Evolutionary conservation across 306 rosid species (phyloP), one percentile per base, ranked within the genome.

Genomic region (Cucurbita maxima): DNA sequence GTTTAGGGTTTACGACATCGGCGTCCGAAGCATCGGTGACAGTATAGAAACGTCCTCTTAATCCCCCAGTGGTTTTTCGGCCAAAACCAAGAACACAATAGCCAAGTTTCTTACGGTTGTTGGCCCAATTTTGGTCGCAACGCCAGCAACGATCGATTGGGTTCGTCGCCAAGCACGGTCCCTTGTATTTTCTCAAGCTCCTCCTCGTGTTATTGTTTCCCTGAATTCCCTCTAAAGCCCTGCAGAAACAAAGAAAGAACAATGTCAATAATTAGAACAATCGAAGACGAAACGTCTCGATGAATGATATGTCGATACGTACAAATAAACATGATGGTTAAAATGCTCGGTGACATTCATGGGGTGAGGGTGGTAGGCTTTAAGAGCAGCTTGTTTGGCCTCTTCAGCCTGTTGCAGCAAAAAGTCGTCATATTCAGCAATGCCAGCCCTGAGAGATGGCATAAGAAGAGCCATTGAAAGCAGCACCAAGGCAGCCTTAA

Each of bases 141-240:
- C 96, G 71, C 98, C 97, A 94, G 81, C 98, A 94, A 61, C 89
- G 77, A 70, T 94, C 98, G 5, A 94, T 94, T 0, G 98, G 98
- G 76, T 94, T 94, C 3, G 85, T 81, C 7, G 98, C 89, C 54
- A 1, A 0, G 83, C 98, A 94, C 2, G 68, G 76, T 2, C 81
- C 88, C 0, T 0, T 10, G 76, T 69, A 63, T 74, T 34, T 58
- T 10, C 8, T 9, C 5, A 94, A 79, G 30, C 41, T 66, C 77
- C 98, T 88, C 77, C 96, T 82, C 4, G 85, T 88, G 77, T 12
- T 51, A 75, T 84, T 86, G 37, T 34, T 3, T 30, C 61, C 77
- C 41, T 78, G 77, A 6, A 77, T 3, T n/a, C 61, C 77, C 51
- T 78, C 77, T 8, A 77, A 14, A n/a, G 70, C 82, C 77, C 92